Evolutionary conservation across 2,329 filamentous ascomycete species (phyloP), one percentile per base, ranked within the genome.

Genomic region (Penicillium freii): DNA sequence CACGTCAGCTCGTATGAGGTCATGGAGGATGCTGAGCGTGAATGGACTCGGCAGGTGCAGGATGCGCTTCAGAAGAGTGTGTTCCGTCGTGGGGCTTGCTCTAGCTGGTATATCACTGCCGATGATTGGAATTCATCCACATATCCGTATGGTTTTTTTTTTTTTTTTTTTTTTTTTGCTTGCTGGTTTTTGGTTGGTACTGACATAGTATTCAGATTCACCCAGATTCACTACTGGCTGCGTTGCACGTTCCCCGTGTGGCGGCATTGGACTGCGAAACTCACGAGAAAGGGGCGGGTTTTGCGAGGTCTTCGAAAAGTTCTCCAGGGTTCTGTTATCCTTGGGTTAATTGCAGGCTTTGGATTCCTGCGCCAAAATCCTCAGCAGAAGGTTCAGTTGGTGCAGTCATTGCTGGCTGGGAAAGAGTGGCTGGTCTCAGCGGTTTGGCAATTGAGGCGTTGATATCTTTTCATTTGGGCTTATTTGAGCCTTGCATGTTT

Each of bases 191-290:
- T 15, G 5, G 5, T 13, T 39, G 21, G 17, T 44, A 54, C 65
- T 70, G 31, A 70, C 33, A 27, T 27, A 11, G 36, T 5, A 23
- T 27, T 5, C 49, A 81, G 79, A 36, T 81, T 77, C 62, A 76
- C 77, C 1, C 82, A 84, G 66, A 68, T 83, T 39, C 76, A 81
- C 63, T 84, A 82, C 65, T 76, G 71, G 51, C 68, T 78, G 21
- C 70, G 78, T 11, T 84, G 80, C 69, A 77, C 75, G 59, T 84
- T 83, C 60, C 81, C 81, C 2, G 77, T 72, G 25, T 84, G 80
- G 79, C 71, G 62, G n/a, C 76, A 85, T 59, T 85, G 82, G 82
- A 75, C 78, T 19, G 76, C 81, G 17, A 73, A 71, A 36, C 81
- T 81, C 53, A 84, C 82, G 2, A 62, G 60, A 10, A 81, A 80